Conservation (phyloP, 2,329 filamentous ascomycete species). For the Tricladium varicosporioides region DNA sequence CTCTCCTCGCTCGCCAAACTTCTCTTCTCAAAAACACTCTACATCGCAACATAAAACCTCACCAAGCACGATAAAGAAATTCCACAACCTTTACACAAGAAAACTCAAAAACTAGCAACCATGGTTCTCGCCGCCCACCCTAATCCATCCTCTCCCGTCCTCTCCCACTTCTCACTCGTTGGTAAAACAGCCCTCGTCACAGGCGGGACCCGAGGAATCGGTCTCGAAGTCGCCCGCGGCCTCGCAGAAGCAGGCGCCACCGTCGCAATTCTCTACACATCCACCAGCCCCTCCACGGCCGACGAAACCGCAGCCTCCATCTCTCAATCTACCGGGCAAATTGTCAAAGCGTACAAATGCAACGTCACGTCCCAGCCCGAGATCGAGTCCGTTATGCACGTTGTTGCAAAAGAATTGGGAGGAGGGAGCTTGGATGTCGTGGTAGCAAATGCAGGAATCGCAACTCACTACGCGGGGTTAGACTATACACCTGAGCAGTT, state of each 20-base stretch:
- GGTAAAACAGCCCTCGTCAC: conserved; percentile 45
- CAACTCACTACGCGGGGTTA: conserved; percentile 36
- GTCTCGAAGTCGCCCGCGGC: conserved; percentile 41
- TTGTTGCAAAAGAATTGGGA: conserved; percentile 26
- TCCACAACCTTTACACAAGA: background rate
- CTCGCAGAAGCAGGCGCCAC: conserved; percentile 45
- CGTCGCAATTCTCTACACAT: conserved; percentile 37
- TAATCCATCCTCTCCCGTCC: conserved; percentile 4
- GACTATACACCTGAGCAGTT: conserved; percentile 41
- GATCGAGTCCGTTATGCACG: background rate
- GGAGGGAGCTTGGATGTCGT: conserved; percentile 37
- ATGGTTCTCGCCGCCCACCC: conserved; percentile 9
- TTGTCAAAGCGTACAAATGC: conserved; percentile 38
- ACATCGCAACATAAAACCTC: background rate
- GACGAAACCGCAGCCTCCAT: conserved; percentile 30
- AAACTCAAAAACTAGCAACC: background rate
- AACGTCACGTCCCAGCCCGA: conserved; percentile 30
- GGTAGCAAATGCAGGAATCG: conserved; percentile 41
- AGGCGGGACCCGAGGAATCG: conserved; percentile 45
- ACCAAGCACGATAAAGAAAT: background rate
- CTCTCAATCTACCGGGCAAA: conserved; percentile 3
- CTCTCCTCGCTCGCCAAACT: background rate
- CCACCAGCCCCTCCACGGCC: conserved; percentile 21
- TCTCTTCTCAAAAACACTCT: background rate
- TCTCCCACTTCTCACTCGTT: conserved; percentile 33